Evolutionary conservation across 345 rosid species (phyloP).

Genomic region (Euphorbia peplus): DNA sequence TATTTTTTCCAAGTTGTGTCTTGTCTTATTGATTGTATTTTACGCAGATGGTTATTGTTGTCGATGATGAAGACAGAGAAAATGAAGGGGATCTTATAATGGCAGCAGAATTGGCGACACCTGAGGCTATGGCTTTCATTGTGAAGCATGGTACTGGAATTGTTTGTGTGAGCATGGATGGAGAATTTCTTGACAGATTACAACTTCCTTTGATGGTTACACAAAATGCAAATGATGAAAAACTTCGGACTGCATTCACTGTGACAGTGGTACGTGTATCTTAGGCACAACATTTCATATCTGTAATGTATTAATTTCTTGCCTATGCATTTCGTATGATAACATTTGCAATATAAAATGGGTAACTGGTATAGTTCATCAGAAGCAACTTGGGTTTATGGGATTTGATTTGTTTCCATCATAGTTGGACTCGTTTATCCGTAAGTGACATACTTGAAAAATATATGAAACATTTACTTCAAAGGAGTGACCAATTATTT

Average conservation of each 20-base stretch:
- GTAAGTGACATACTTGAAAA: neutral
- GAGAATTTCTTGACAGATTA: conserved; percentile 71
- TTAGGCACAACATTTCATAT: neutral
- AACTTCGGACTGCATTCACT: conserved; percentile 82
- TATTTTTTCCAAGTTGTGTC: neutral
- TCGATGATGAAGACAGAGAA: conserved; percentile 93
- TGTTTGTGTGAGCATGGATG: conserved; percentile 85
- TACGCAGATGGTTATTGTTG: conserved; percentile 81
- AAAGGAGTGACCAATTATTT: neutral
- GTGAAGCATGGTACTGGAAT: conserved; percentile 93
- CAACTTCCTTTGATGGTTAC: conserved; percentile 83
- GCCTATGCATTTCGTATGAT: neutral
- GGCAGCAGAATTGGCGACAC: conserved; percentile 83
- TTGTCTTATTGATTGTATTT: conserved; percentile 16
- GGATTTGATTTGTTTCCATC: neutral
- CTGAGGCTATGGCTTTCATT: conserved; percentile 93
- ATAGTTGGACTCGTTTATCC: neutral
- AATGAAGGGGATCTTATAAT: conserved; percentile 90
- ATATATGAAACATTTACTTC: neutral
- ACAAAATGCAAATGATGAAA: conserved; percentile 78
- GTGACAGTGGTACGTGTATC: conserved; percentile 76
- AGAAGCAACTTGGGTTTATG: too few species aligned
- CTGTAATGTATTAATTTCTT: neutral
- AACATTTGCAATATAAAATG: too few species aligned
- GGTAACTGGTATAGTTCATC: too few species aligned